These are phyloP conservation scores for Boletus edulis DNA, from an alignment of 768 basidiomycete genomes.

Conservation along the genomic window DNA sequence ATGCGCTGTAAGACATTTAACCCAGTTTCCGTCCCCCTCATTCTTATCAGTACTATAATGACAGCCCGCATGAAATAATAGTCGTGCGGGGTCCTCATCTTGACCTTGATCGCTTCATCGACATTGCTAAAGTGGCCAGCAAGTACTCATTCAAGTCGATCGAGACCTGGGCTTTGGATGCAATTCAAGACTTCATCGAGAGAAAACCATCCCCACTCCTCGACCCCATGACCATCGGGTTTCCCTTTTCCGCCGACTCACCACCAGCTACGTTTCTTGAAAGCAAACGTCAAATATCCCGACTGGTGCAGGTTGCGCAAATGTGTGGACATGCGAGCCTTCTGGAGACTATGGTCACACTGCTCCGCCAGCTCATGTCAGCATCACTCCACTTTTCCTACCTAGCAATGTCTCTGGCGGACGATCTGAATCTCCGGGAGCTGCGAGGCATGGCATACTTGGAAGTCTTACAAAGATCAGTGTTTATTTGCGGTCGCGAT, in stretches of 20 bases:
- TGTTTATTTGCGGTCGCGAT: slow-evolving; percentile 24
- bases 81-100: slow-evolving; percentile 45
- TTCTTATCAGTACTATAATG: slow-evolving; percentile 1
- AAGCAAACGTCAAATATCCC: slow-evolving; percentile 49
- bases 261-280: slow-evolving; percentile 38
- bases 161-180: slow-evolving; percentile 74
- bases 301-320: slow-evolving; percentile 64
- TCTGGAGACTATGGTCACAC: slow-evolving; percentile 54
- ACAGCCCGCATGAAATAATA: slow-evolving; percentile 61
- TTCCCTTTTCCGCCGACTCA: slow-evolving; percentile 20
- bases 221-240: slow-evolving; percentile 36
- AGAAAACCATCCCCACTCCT: slow-evolving; percentile 54
- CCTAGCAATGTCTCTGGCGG: slow-evolving; percentile 69
- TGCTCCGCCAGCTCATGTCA: slow-evolving; percentile 61
- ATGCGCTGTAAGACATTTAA: slow-evolving; percentile 56
- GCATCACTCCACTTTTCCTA: slow-evolving; percentile 65
- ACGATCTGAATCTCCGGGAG: slow-evolving; percentile 60
- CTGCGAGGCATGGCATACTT: slow-evolving; percentile 68
- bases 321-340: slow-evolving; percentile 61
- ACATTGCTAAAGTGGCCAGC: slow-evolving; percentile 64
- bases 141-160: slow-evolving; percentile 75
- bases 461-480: slow-evolving; percentile 67
- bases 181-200: slow-evolving; percentile 66
- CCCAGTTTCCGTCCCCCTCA: not conserved
- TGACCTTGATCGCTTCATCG: slow-evolving; percentile 53